phyloP scores from a whole-genome alignment of 164 flowering plant species.

The Vitis vinifera region ASM3070453v1 NC_081806.1:6092501-6093000 shows the following conservation, averaged over 20 bases:
- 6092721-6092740: neutral
- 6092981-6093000: neutral
- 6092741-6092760: neutral
- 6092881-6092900: neutral
- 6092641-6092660: neutral
- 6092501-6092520: slow-evolving; percentile 50
- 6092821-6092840: slow-evolving; percentile 2
- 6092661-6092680: neutral
- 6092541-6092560: slow-evolving; percentile 84
- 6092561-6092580: slow-evolving; percentile 78
- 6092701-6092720: neutral
- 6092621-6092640: slow-evolving; percentile 4
- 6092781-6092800: no score
- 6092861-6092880: neutral
- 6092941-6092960: slow-evolving; percentile 84
- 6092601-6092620: slow-evolving; percentile 94
- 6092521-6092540: slow-evolving; percentile 67
- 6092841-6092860: neutral
- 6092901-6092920: slow-evolving; percentile 96
- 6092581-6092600: slow-evolving; percentile 91
- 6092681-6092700: neutral
- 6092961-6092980: slow-evolving; percentile 13
- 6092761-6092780: neutral
- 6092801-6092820: no score
- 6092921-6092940: slow-evolving; percentile 92